Evolutionary conservation across 768 basidiomycete species (phyloP), one percentile per base, ranked within the genome.

Genomic region (Lentinus brumalis): DNA sequence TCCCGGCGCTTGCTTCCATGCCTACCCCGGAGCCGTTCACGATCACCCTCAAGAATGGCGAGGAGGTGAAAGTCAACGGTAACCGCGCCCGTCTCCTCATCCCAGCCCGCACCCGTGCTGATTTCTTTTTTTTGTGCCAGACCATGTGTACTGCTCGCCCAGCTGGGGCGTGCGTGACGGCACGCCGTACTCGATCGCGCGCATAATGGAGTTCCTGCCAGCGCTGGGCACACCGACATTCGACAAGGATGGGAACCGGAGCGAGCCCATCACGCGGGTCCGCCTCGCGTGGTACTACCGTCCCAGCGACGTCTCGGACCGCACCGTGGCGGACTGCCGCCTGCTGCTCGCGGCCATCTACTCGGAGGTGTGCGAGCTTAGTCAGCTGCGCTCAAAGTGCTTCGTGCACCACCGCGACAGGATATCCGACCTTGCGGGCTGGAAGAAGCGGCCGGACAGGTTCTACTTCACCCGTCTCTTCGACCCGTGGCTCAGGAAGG

Each of bases 381-480:
- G 87, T 75, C 92, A 96, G 79, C 83, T 99, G 63, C 87, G 96
- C 66, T 91, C 89, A 47, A 91, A 87, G 77, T 98, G 97, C 81
- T 86, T 89, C 75, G 97, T 99, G 70, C 85, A 89, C 60, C 96
- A 98, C 76, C 84, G 93, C 73, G 95, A 98, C 81, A 94, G 94
- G 79, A 95, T 96, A 68, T 87, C 92, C 51, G 92, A 98, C 78
- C 79, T 97, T 40, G 85, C 91, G 70, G 89, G 87, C 6, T 98
- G 94, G 94, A 98, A 95, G 79, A 92, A 92, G 74, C 83, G 88
- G 46, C 89, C 92, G 2, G 96, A 99, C 75, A 86, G 92, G 65
- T 99, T 99, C 81, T 97, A 96, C 80, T 99, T 95, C 81, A 88
- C 87, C 69, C 88, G 91, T 69, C 82, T 98, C 31, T 99, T 96